Evolutionary conservation across 768 basidiomycete species (phyloP), one percentile per base, ranked within the genome.

Genomic region (Termitomyces titanicus): DNA sequence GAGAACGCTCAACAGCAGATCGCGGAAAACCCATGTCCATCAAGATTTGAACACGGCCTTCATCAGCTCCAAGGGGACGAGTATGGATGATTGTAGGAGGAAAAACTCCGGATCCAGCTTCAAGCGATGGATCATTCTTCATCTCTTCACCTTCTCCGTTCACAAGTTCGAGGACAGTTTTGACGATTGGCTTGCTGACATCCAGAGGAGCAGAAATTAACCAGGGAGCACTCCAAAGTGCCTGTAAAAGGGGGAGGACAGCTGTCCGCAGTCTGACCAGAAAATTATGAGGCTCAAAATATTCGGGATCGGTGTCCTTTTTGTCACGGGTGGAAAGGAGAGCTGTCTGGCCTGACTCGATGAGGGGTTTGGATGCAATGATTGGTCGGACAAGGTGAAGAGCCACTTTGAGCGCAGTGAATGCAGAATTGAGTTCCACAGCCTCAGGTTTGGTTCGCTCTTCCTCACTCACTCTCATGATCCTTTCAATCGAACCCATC

Each of bases 21-120:
- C 94, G 84, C 34, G 89, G 84, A 76, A 98, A 99, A 44, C 97
- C 97, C 97, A 99, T 98, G 64, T 98, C 97, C 10, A 84, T 87
- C 52, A 98, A 77, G 63, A 93, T 89, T 48, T 83, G 81, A 51
- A 98, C 83, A 34, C 88, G 83, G 44, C 77, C 79, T 67, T 94
- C 92, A 66, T 93, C 90, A 0, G 88, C 82, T 12, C 78, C 83
- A 56, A 77, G 70, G 57, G 67, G 68, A 22, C 70, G 74, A 20
- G 71, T 64, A 38, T 68, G 59, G 24, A 61, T 63, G 34, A 70
- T 63, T 22, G 62, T 55, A 29, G 71, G 62, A 17, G 64, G 49
- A 40, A 56, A 12, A 24, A 56, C 54, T 34, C 67, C 54, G 34
- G 24, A 49, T 22, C 61, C 43, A 57, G 61, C 65, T 4, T 79